These are phyloP conservation scores for Lentinula boryana DNA, from an alignment of 768 basidiomycete species.

Conservation along the genomic window DNA sequence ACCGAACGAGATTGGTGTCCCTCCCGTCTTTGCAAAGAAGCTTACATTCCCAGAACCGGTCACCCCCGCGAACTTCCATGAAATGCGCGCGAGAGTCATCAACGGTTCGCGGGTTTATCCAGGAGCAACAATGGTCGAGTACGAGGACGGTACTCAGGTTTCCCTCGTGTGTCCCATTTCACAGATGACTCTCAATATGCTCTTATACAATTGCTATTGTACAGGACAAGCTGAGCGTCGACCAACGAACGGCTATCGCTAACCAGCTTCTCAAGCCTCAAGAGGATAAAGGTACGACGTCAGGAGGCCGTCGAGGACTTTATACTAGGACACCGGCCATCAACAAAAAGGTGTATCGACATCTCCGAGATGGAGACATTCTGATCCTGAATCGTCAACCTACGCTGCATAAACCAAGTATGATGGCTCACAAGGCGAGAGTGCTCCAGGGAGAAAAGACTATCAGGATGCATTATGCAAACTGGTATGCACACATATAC, in stretches of 20 bases:
- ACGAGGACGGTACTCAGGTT: slow-evolving; percentile 87
- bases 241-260: slow-evolving; percentile 91
- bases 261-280: slow-evolving; percentile 92
- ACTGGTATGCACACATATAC: slow-evolving; percentile 60
- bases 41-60: slow-evolving; percentile 98
- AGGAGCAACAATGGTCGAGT: slow-evolving; percentile 91
- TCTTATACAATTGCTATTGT: slow-evolving; percentile 4
- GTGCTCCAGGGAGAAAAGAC: slow-evolving; percentile 96
- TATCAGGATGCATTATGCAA: slow-evolving; percentile 99
- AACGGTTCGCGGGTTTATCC: slow-evolving; percentile 86
- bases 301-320: slow-evolving; percentile 46
- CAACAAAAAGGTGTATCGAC: slow-evolving; percentile 97
- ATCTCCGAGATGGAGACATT: slow-evolving; percentile 91
- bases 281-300: slow-evolving; percentile 52
- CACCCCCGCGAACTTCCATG: slow-evolving; percentile 83
- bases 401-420: slow-evolving; percentile 97
- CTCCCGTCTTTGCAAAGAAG: slow-evolving; percentile 94
- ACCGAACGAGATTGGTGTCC: slow-evolving; percentile 96
- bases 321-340: slow-evolving; percentile 72
- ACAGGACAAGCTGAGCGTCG: slow-evolving; percentile 79
- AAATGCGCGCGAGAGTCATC: slow-evolving; percentile 85
- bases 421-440: slow-evolving; percentile 97
- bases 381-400: slow-evolving; percentile 97
- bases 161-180: slow-evolving; percentile 53
- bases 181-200: neutral